A percentile compares a stretch with the other conserved stretches of the same genome.
phyloP scores from a whole-genome alignment of 2,329 filamentous ascomycete species.

The Zasmidium cellare region DNA sequence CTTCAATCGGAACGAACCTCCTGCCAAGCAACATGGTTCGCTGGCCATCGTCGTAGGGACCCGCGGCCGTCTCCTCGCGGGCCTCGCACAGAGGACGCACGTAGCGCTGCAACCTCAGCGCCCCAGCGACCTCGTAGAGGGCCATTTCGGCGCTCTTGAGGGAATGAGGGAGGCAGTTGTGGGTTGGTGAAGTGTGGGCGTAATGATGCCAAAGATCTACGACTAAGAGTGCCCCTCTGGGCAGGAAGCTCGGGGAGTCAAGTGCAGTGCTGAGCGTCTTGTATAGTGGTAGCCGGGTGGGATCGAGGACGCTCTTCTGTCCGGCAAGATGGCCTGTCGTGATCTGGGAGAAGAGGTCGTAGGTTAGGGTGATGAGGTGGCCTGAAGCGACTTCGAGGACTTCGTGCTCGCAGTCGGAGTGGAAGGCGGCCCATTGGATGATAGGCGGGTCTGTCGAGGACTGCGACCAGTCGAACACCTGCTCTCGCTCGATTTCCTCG shows the following conservation, averaged over 20 bases:
- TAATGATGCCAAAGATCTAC: slow-evolving; percentile 26
- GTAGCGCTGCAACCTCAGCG: slow-evolving; percentile 3
- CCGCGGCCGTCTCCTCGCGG: too few relatives aligned
- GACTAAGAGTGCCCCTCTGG: slow-evolving; percentile 20
- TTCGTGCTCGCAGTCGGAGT: slow-evolving; percentile 56
- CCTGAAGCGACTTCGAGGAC: slow-evolving; percentile 52
- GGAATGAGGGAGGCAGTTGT: slow-evolving; percentile 19
- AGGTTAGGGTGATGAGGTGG: slow-evolving; percentile 59
- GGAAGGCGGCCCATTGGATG: slow-evolving; percentile 55
- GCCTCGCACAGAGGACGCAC: too few relatives aligned
- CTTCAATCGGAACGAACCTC: too few relatives aligned
- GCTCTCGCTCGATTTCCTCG: slow-evolving; percentile 22
- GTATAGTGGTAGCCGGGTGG: slow-evolving; percentile 34
- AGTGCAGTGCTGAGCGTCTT: not conserved
- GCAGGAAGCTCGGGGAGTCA: slow-evolving; percentile 36
- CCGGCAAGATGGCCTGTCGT: slow-evolving; percentile 36
- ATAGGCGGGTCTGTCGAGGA: slow-evolving; percentile 4
- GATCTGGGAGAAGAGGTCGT: slow-evolving; percentile 54
- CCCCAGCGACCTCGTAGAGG: slow-evolving; percentile 21
- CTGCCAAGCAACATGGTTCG: too few relatives aligned
- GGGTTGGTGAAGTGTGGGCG: slow-evolving; percentile 20
- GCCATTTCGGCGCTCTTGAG: slow-evolving; percentile 32
- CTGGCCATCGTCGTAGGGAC: too few relatives aligned
- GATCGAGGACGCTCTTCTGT: slow-evolving; percentile 30
- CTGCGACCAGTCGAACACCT: slow-evolving; percentile 43